Conservation (phyloP, 2,329 filamentous ascomycete genomes). For the Fusarium xylarioides region DNA sequence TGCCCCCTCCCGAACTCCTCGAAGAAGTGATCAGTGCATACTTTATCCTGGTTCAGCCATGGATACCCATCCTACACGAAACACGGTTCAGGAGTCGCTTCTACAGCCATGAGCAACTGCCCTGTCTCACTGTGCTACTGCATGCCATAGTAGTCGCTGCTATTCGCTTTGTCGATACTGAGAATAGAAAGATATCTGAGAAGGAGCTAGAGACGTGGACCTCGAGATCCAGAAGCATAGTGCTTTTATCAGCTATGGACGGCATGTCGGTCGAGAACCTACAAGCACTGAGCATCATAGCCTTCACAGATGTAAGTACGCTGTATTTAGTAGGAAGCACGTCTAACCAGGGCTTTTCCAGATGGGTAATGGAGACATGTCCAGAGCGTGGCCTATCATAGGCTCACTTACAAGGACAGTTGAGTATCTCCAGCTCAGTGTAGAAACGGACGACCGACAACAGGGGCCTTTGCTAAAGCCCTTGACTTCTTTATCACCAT, state of each 20-base stretch:
- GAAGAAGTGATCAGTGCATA: constrained; percentile 36
- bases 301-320: constrained; percentile 30
- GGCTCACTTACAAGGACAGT: constrained; percentile 45
- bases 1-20: constrained; percentile 27
- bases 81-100: constrained; percentile 34
- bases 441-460: constrained; percentile 36
- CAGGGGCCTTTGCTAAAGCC: constrained; percentile 4
- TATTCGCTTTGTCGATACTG: constrained; percentile 23
- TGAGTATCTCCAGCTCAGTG: constrained; percentile 45
- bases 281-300: constrained; percentile 36
- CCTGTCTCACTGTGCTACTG: constrained; percentile 13
- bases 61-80: constrained; percentile 36
- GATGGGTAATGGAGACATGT: constrained; percentile 44
- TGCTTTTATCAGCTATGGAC: constrained; percentile 35
- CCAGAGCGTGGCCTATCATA: constrained; percentile 44
- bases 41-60: constrained; percentile 34
- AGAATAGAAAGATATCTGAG: neutral
- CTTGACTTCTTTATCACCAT: neutral
- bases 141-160: constrained; percentile 38
- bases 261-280: constrained; percentile 36
- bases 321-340: accelerated
- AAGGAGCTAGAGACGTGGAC: constrained; percentile 17
- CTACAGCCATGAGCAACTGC: constrained; percentile 29
- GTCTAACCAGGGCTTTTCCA: neutral
- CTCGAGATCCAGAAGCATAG: constrained; percentile 27